phyloP scores from a whole-genome alignment of 2,329 filamentous ascomycete genomes.

The Phyllosticta citrichinensis region DNA sequence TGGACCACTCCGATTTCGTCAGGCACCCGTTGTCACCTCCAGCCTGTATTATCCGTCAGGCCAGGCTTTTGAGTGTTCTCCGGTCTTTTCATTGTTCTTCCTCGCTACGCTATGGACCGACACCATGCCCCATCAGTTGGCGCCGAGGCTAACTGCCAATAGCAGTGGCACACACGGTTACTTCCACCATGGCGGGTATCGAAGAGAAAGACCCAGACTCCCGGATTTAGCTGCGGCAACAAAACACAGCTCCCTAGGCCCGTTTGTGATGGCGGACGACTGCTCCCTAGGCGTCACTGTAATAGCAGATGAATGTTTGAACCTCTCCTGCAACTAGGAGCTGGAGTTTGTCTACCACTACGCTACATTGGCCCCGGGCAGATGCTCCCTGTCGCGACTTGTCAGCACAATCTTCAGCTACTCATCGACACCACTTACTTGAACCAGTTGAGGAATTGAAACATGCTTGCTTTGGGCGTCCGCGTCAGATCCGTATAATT shows the following conservation, averaged over 20 bases:
- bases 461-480: conserved; percentile 33
- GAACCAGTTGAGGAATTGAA: conserved; percentile 36
- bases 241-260: too few species aligned
- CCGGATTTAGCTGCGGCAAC: too few species aligned
- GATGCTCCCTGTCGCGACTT: background rate
- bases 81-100: background rate
- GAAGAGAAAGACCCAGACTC: too few species aligned
- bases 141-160: too few species aligned
- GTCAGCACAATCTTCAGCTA: background rate
- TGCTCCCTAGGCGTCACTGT: too few species aligned
- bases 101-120: background rate
- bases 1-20: background rate
- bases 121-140: too few species aligned
- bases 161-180: too few species aligned
- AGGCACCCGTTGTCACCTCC: background rate
- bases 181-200: too few species aligned
- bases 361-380: background rate
- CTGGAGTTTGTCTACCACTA: background rate
- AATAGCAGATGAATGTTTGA: too few species aligned
- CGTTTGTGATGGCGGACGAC: too few species aligned
- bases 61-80: background rate
- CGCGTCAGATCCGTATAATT: conserved; percentile 32
- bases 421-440: conserved; percentile 14
- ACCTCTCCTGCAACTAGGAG: too few species aligned
- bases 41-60: background rate